Evolutionary conservation across 768 basidiomycete species (phyloP), one percentile per base, ranked within the genome.

Genomic region (Psilocybe subaeruginosa): DNA sequence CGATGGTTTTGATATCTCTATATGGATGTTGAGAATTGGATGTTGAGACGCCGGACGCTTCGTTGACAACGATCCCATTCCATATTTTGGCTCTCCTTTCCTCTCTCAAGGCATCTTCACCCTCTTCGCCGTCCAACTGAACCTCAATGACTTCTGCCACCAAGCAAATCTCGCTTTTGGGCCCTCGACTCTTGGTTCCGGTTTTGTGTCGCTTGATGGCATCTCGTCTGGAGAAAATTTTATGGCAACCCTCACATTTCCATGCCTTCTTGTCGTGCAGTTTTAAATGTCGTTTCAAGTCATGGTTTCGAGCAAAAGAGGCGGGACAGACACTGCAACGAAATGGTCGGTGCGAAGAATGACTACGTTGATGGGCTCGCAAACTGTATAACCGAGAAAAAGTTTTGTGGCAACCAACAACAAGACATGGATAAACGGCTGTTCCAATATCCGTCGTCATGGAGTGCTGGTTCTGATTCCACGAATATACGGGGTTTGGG

Each of bases 161-260:
- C 46, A 84, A 72, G 65, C 90, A 92, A 27, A 70, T 68, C 64
- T 82, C 79, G 48, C 80, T 80, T 64, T 78, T 83, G 8, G 79
- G 78, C 16, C 83, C 85, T 16, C 84, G 78, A 37, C 74, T 73
- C 60, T 80, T 81, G 33, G 79, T 81, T 48, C 82, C 81, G 66
- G 88, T 86, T 72, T 89, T 90, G 64, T 92, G 91, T 23, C 89
- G 82, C 70, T 89, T 90, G 69, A 92, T 88, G 3, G 91, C 91
- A 70, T 93, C 91, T 47, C 88, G 80, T n/a, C 88, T 76, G 2
- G 89, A 89, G 69, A 92, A 93, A 19, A 88, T 75, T 73, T 90
- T 91, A 49, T 80, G 82, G 68, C 91, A 93, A 2, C 89, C 91
- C 39, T 76, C 79, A 67, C 91, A 93, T 65, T 87, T 84, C 84